Evolutionary conservation across 148 eudicot species (phyloP), one percentile per base, ranked within the genome.

Genomic region (Mesembryanthemum crystallinum): DNA sequence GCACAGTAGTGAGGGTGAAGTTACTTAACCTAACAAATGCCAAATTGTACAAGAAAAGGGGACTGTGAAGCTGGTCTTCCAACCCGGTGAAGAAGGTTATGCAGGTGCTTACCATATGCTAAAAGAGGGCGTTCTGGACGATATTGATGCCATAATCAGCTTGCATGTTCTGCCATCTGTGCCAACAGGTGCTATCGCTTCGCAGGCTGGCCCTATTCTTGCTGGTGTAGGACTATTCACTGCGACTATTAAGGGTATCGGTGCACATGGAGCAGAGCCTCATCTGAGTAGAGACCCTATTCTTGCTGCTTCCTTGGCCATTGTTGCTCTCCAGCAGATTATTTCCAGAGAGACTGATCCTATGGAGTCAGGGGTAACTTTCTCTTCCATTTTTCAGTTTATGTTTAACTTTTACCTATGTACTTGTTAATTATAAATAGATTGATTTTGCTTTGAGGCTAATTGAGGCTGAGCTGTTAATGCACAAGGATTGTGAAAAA

Each of bases 11-110:
- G 39, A 2, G 39, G 6, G 39, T 35, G 39, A 35, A 35, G 39
- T 35, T 3, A 35, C 39, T 35, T 35, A 6, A 35, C 39, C 39
- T 35, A 35, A 35, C 39, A 35, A 35, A 35, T 35, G 39, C 39
- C 39, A 35, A 35, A 35, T 35, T 35, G 39, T 35, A 35, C 39
- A 6, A 35, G 39, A 35, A 35, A 35, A 88, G 94, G 94, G 92
- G 11, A 90, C 92, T 15, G 87, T 90, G 72, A 88, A 88, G 77
- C 77, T 90, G 71, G 91, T 90, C 28, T 90, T 90, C 71, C 94
- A 90, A 80, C 94, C 94, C 11, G 94, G 87, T 14, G 94, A 90
- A 84, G 94, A 90, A 82, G 94, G 94, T 30, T 77, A 82, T 75
- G 85, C 86, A 7, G 94, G 94, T n/a, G 91, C 91, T 30, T 74